Conservation (phyloP, 495 filamentous ascomycete species). For the Bombardia bombarda region DNA sequence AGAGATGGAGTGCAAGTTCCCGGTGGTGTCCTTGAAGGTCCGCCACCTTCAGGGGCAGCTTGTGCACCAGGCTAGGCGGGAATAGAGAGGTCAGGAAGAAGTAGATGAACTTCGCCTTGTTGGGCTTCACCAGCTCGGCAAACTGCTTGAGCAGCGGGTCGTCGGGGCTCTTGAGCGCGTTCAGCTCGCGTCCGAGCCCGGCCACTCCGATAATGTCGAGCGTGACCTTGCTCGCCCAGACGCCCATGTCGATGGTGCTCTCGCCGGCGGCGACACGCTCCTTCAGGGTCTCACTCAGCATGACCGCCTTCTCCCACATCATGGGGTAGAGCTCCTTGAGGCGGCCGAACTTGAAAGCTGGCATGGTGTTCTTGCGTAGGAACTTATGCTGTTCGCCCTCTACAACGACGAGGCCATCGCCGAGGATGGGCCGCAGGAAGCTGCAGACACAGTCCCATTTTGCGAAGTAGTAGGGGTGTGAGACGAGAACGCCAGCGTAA, state of each 20-base stretch:
- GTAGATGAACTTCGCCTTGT: conserved; percentile 30
- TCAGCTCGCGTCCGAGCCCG: conserved; percentile 71
- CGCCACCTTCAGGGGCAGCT: conserved; percentile 58
- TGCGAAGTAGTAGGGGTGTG: conserved; percentile 75
- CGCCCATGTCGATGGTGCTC: too few species aligned
- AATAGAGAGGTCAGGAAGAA: conserved; percentile 36
- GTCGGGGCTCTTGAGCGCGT: conserved; percentile 51
- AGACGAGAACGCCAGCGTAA: too few species aligned
- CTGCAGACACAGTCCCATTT: conserved; percentile 55
- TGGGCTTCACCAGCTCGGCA: conserved; percentile 42
- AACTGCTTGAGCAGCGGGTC: conserved; percentile 62
- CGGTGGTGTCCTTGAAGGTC: conserved; percentile 43
- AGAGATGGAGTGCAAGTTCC: conserved; percentile 51
- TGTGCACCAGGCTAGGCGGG: conserved; percentile 36
- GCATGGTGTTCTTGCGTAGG: conserved; percentile 71
- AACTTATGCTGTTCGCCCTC: conserved; percentile 79
- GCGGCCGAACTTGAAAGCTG: conserved; percentile 79
- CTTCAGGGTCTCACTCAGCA: conserved; percentile 8
- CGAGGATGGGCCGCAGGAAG: conserved; percentile 57
- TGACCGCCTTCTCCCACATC: conserved; percentile 63
- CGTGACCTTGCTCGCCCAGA: conserved; percentile 64
- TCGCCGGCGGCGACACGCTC: too few species aligned
- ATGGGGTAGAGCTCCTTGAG: conserved; percentile 75
- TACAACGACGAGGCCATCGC: conserved; percentile 66
- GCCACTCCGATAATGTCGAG: conserved; percentile 84